Base-by-base conservation (phyloP, 139 green algal species). In the Asterochloris sp. region DNA sequence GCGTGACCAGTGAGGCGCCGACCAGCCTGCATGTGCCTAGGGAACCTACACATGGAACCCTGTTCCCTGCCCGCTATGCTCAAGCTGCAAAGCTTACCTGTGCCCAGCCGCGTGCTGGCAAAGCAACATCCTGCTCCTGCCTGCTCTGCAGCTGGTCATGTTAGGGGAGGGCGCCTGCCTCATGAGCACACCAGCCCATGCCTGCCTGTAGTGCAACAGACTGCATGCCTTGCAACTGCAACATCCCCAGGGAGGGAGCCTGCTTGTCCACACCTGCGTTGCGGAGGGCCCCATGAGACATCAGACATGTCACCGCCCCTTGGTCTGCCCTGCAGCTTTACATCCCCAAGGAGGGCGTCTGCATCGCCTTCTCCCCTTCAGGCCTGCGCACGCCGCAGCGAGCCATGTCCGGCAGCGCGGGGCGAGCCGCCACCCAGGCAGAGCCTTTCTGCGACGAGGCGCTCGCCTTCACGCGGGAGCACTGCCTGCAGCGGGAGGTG, bases 381-480 rank as follows among this genome's bases (percentile, higher is more conserved):
- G 96, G 96, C 74, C 93, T 99, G 83, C 91, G 69, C 89, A 94
- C 24, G 69, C 87, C 78, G 21, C 69, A 78, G n/a, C 80, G 87
- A 26, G 81, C 91, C 38, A 73, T 85, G 75, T 83, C 87, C 15
- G 92, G 84, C 15, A 26, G 74, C 62, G 69, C 78, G 47, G 89
- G 91, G 68, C 23, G 84, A 38, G 16, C 87, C 83, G 67, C 91
- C 89, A 15, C 63, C 11, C 6, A 88, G 77, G 93, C 89, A 27
- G 95, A 99, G 89, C 92, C 94, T 0, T 97, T 89, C 82, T 93
- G 88, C 0, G 91, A 96, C 14, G 95, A 99, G 77, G 95, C 96
- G 1, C 83, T 96, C 24, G 73, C 81, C 0, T 98, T 95, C 86
- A 95, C 94, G 11, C 92, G 96, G 28, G 86, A 93, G 67, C 76